Percentiles rank a stretch among this genome's conserved stretches.
Evolutionary conservation across 2,329 filamentous ascomycete species (phyloP).

Genomic region (Colletotrichum tofieldiae): DNA sequence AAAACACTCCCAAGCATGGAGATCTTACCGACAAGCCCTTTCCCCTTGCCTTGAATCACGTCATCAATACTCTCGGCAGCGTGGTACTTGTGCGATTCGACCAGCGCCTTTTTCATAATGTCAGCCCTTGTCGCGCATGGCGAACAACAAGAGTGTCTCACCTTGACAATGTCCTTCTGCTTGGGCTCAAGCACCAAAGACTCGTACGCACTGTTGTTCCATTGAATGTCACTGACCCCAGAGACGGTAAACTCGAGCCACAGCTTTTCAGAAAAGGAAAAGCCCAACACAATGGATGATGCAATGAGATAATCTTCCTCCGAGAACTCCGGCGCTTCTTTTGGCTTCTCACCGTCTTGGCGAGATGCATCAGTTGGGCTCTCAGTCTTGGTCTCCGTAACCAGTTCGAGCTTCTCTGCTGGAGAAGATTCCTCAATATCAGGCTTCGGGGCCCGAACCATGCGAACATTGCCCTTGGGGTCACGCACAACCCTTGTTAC

Average conservation of each 20-base stretch:
- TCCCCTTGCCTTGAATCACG: constrained; percentile 87
- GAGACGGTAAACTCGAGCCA: constrained; percentile 93
- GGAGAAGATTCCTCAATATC: constrained; percentile 52
- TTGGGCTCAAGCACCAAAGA: constrained; percentile 80
- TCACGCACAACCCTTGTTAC: constrained; percentile 69
- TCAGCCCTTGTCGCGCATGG: background rate
- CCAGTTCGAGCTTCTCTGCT: constrained; percentile 66
- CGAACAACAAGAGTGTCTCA: background rate
- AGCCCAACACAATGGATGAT: constrained; percentile 88
- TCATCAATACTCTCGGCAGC: constrained; percentile 87
- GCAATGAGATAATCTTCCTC: constrained; percentile 90
- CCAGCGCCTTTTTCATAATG: constrained; percentile 70
- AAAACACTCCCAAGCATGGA: background rate
- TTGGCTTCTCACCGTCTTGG: constrained; percentile 51
- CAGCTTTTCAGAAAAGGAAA: constrained; percentile 88
- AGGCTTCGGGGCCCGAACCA: constrained; percentile 54
- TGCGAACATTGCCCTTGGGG: constrained; percentile 52
- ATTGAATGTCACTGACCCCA: constrained; percentile 84
- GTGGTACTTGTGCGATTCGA: constrained; percentile 88
- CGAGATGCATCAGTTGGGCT: constrained; percentile 43
- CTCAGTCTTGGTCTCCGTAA: constrained; percentile 52
- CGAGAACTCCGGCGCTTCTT: constrained; percentile 71
- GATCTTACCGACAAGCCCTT: constrained; percentile 78
- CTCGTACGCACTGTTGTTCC: constrained; percentile 87
- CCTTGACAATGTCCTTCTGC: constrained; percentile 78